phyloP scores from a whole-genome alignment of 2,329 filamentous ascomycete genomes.

The Fusarium pseudoanthophilum region DNA sequence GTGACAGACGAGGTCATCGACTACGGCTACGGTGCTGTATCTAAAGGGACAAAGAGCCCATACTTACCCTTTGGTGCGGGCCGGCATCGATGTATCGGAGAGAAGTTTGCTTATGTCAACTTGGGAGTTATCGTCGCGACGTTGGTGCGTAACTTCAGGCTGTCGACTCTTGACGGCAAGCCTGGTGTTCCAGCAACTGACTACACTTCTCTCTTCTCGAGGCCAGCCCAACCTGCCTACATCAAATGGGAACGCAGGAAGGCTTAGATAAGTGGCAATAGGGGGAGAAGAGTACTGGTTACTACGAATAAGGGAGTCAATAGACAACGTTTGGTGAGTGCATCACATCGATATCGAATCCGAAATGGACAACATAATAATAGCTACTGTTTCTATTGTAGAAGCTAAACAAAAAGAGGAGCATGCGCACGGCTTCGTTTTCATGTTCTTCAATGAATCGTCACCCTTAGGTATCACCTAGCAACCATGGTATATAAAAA shows the following conservation, averaged over 20 bases:
- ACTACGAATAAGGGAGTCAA: background rate
- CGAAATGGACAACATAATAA: background rate
- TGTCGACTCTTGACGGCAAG: conserved; percentile 66
- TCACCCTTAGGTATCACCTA: conserved; percentile 22
- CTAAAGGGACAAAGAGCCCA: conserved; percentile 50
- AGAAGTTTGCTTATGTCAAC: conserved; percentile 80
- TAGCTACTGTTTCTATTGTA: conserved; percentile 37
- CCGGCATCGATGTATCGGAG: conserved; percentile 78
- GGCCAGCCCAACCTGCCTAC: conserved; percentile 48
- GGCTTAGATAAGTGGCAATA: background rate
- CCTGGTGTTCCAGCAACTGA: conserved; percentile 71
- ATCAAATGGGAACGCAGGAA: conserved; percentile 50
- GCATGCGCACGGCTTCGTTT: conserved; percentile 24
- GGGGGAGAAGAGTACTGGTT: background rate
- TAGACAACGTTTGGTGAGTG: background rate
- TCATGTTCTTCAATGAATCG: conserved; percentile 38
- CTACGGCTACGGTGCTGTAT: conserved; percentile 47
- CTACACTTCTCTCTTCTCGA: conserved; percentile 63
- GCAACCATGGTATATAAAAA: conserved; percentile 40
- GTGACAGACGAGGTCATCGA: conserved; percentile 38
- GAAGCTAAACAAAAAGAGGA: conserved; percentile 20
- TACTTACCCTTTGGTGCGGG: conserved; percentile 79
- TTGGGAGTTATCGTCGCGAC: conserved; percentile 72
- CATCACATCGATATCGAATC: background rate
- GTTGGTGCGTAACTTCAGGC: conserved; percentile 69